phyloP scores from a whole-genome alignment of 768 basidiomycete species.

The Scleroderma citrinum region DNA sequence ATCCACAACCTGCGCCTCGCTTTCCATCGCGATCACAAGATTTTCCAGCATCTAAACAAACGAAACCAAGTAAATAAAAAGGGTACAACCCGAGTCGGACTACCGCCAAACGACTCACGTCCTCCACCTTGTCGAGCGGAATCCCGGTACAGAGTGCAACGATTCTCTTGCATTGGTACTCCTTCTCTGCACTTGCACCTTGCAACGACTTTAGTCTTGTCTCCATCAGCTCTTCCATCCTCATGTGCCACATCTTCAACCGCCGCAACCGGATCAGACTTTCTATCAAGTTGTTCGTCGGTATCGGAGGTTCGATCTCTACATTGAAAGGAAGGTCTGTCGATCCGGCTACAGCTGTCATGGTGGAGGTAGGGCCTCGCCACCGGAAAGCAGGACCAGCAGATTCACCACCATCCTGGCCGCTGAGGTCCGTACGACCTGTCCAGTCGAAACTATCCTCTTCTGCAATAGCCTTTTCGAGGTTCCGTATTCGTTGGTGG shows the following conservation, averaged over 20 bases:
- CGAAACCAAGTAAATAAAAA: constrained; percentile 23
- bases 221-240: constrained; percentile 71
- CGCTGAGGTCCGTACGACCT: constrained; percentile 53
- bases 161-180: constrained; percentile 88
- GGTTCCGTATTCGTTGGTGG: constrained; percentile 74
- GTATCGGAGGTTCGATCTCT: constrained; percentile 70
- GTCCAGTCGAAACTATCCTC: constrained; percentile 90
- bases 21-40: constrained; percentile 82
- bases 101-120: constrained; percentile 49
- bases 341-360: constrained; percentile 57
- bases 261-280: constrained; percentile 68
- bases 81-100: constrained; percentile 8
- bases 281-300: constrained; percentile 49
- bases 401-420: constrained; percentile 30
- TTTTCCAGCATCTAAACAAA: constrained; percentile 70
- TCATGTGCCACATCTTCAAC: constrained; percentile 76
- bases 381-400: constrained; percentile 59
- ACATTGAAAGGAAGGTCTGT: constrained; percentile 58
- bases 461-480: constrained; percentile 69
- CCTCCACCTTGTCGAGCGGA: constrained; percentile 83
- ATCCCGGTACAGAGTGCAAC: constrained; percentile 86
- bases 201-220: constrained; percentile 64
- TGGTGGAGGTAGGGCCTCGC: constrained; percentile 61
- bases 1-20: constrained; percentile 76
- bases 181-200: constrained; percentile 81